Percentiles rank a stretch among this genome's conserved stretches.
These are phyloP conservation scores for Fusarium xyrophilum DNA, from an alignment of 2,329 filamentous ascomycete species.

Conservation along the genomic window DNA sequence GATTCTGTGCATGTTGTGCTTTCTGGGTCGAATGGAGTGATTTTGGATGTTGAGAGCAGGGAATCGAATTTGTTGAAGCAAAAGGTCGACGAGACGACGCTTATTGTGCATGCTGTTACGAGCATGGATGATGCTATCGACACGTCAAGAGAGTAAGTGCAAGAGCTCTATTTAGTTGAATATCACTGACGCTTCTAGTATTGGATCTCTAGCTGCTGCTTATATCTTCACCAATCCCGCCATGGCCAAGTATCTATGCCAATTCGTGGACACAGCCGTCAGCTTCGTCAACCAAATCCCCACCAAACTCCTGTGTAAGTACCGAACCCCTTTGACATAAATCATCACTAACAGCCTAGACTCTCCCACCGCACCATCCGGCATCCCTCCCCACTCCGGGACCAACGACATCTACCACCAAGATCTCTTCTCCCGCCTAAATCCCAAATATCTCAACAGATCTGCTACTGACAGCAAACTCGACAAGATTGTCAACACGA, in stretches of 20 bases:
- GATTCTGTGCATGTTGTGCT: conserved; percentile 8
- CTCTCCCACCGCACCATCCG: conserved; percentile 5
- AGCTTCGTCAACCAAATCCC: conserved; percentile 25
- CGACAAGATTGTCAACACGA: neutral
- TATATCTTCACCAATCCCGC: conserved; percentile 22
- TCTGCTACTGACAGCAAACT: neutral
- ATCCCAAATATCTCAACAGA: conserved; percentile 13
- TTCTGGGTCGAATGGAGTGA: conserved; percentile 13
- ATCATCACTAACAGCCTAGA: neutral
- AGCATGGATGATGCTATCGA: conserved; percentile 32
- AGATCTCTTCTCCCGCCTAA: conserved; percentile 10
- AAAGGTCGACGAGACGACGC: conserved; percentile 13
- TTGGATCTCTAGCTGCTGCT: conserved; percentile 2
- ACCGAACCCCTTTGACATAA: fast-evolving
- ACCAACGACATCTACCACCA: conserved; percentile 1
- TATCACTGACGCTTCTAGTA: neutral
- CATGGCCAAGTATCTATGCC: conserved; percentile 24
- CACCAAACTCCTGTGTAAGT: conserved; percentile 11
- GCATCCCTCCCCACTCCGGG: neutral
- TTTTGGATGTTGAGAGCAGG: conserved; percentile 15
- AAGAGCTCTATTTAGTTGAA: fast-evolving
- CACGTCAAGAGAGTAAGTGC: neutral
- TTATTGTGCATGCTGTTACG: conserved; percentile 21
- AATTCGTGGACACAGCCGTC: conserved; percentile 13
- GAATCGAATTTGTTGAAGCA: conserved; percentile 1